A percentile compares a stretch with the other conserved stretches of the same genome.
Conservation (phyloP, 2,329 filamentous ascomycete species). For the Botrytis aclada region DNA sequence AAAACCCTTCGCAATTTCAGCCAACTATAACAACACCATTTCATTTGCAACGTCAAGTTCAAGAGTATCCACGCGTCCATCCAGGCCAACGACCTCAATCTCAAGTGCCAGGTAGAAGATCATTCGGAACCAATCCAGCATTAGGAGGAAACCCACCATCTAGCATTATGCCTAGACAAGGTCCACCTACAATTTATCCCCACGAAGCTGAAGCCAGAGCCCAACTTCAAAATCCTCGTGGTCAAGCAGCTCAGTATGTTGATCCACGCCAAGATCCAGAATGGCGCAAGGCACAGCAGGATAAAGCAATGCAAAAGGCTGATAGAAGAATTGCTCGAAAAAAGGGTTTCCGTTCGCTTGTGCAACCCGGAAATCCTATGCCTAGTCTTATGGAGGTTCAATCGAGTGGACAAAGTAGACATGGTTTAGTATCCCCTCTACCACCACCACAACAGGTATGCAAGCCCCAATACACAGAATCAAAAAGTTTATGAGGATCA, state of each 20-base stretch:
- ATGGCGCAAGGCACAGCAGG: neutral
- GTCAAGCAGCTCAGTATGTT: neutral
- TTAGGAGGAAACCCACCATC: neutral
- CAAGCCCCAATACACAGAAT: neutral
- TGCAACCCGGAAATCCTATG: neutral
- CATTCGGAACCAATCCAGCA: neutral
- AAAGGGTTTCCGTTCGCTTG: neutral
- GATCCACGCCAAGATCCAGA: neutral
- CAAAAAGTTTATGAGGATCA: neutral
- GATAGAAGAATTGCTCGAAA: neutral
- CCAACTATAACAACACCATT: neutral
- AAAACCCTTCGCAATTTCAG: neutral
- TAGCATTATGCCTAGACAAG: neutral
- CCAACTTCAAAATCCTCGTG: neutral
- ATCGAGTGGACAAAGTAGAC: neutral
- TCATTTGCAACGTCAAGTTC: neutral
- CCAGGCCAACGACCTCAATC: neutral
- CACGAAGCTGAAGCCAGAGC: neutral
- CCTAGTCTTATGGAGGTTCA: neutral
- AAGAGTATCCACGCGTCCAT: too few relatives aligned
- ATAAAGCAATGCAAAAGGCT: neutral
- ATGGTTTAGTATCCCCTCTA: neutral
- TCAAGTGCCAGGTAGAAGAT: neutral
- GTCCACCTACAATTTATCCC: neutral
- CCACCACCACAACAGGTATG: neutral